These are phyloP conservation scores for Dryas octopetala DNA, from an alignment of 306 rosid genomes.

Conservation along the genomic window DNA sequence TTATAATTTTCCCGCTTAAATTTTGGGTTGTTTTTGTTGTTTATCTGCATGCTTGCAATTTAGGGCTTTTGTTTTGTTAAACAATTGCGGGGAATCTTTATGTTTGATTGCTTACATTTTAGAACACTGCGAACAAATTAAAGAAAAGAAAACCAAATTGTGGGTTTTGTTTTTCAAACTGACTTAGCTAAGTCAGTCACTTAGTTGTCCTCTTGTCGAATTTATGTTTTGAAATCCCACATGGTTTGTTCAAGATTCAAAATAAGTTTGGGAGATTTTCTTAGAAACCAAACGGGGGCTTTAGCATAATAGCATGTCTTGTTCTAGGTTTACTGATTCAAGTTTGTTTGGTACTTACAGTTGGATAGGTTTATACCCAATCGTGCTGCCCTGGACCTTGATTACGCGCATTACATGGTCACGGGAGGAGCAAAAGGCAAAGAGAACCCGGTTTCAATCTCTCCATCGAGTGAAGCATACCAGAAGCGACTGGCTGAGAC, in stretches of 20 bases:
- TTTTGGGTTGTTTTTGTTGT: not conserved
- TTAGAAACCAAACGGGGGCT: not conserved
- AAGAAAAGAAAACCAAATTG: not conserved
- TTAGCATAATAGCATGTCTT: not conserved
- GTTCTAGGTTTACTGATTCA: not conserved
- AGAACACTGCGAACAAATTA: too few relatives aligned
- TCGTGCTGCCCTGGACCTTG: constrained; percentile 53
- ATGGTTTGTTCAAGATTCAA: not conserved
- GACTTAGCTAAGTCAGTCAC: not conserved
- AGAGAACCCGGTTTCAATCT: constrained; percentile 33
- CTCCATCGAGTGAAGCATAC: constrained; percentile 42
- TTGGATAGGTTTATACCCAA: constrained; percentile 25
- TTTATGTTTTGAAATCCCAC: not conserved
- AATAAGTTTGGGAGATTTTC: not conserved
- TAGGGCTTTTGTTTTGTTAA: not conserved
- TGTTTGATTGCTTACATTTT: not conserved
- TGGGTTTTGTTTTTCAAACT: not conserved
- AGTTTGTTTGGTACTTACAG: not conserved
- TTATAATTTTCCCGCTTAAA: not conserved
- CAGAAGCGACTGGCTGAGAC: constrained; percentile 43
- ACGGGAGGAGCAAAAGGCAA: constrained; percentile 35
- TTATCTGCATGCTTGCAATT: not conserved
- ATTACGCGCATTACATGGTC: constrained; percentile 49
- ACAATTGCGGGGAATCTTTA: not conserved
- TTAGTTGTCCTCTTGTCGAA: not conserved